phyloP scores from a whole-genome alignment of 495 filamentous ascomycete species.

The Tuber borchii region DNA sequence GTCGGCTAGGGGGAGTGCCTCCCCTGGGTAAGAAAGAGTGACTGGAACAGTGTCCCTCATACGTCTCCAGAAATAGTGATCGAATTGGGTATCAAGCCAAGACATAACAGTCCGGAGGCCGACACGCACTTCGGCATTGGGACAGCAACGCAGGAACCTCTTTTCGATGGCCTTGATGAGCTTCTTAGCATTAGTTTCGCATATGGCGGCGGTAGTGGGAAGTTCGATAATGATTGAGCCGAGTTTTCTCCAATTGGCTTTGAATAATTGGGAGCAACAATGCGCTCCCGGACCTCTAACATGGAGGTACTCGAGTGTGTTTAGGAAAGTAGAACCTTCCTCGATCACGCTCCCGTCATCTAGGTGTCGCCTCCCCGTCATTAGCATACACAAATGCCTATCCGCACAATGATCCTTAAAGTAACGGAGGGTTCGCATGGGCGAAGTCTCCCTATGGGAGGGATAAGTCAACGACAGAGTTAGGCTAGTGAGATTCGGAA shows the following conservation, averaged over 20 bases:
- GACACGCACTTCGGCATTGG: not conserved
- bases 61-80: not conserved
- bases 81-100: not conserved
- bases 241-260: conserved; percentile 11
- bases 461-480: conserved; percentile 16
- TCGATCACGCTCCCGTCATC: not conserved
- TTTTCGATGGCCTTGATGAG: not conserved
- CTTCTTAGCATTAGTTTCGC: not conserved
- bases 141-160: not conserved
- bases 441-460: not conserved
- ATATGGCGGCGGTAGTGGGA: conserved; percentile 19
- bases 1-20: not conserved
- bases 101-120: not conserved
- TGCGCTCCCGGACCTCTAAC: conserved; percentile 27
- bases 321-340: conserved; percentile 11
- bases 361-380: conserved; percentile 12
- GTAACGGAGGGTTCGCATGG: conserved; percentile 6
- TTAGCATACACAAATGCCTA: conserved; percentile 18
- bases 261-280: conserved; percentile 14
- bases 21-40: not conserved
- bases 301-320: conserved; percentile 23
- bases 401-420: conserved; percentile 9
- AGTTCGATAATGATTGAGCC: conserved; percentile 20
- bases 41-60: not conserved
- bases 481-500: conserved; percentile 12